Percentiles rank a stretch among this genome's conserved stretches.
Conservation (phyloP, 306 rosid genomes). For the Boehmeria nivea region DNA sequence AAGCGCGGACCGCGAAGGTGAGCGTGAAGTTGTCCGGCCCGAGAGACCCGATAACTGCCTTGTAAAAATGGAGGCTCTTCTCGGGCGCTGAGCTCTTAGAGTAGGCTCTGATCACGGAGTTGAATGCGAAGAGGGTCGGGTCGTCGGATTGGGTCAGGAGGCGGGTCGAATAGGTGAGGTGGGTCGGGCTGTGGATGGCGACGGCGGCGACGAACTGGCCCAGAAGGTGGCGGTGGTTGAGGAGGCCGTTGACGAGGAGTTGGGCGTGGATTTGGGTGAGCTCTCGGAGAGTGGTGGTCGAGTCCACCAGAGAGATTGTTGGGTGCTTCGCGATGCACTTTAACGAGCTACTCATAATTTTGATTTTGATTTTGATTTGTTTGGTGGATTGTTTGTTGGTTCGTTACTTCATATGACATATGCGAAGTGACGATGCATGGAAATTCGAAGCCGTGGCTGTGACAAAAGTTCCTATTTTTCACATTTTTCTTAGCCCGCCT, state of each 20-base stretch:
- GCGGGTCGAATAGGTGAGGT: constrained; percentile 23
- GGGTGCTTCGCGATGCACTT: constrained; percentile 35
- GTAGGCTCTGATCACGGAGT: constrained; percentile 62
- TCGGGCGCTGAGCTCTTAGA: constrained; percentile 49
- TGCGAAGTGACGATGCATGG: no score
- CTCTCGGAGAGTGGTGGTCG: constrained; percentile 26
- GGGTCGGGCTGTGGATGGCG: constrained; percentile 25
- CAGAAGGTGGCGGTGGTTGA: constrained; percentile 15
- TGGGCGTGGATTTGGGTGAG: constrained; percentile 50
- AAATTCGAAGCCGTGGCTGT: no score
- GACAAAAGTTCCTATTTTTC: no score
- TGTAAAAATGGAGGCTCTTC: constrained; percentile 41
- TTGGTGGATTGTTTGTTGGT: no score
- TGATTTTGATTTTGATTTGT: no score
- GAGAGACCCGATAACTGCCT: constrained; percentile 30
- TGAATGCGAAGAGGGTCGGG: constrained; percentile 48
- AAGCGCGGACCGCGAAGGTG: constrained; percentile 44
- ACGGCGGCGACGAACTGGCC: constrained; percentile 38
- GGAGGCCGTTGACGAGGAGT: constrained; percentile 27
- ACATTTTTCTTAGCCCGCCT: no score
- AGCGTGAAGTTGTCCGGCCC: constrained; percentile 53
- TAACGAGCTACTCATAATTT: constrained; percentile 26
- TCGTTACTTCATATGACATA: no score
- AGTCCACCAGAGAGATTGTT: constrained; percentile 27
- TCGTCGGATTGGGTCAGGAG: constrained; percentile 23